Conservation (phyloP, 116 monocot genomes). For the Trichopus zeylanicus region DNA sequence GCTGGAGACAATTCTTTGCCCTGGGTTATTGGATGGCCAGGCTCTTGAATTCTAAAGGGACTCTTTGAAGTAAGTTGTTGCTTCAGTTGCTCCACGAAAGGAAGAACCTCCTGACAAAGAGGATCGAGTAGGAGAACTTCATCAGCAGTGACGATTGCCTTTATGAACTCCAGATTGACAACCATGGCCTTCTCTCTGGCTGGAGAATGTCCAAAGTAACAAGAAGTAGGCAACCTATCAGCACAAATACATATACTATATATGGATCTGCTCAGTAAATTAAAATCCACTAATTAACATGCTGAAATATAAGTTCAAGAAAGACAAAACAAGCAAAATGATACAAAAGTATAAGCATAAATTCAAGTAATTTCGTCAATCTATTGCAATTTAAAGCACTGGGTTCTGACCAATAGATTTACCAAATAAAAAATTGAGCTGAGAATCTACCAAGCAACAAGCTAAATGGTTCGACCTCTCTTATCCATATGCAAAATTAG, state of each 20-base stretch:
- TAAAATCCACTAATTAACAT: not conserved
- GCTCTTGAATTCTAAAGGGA: conserved; percentile 19
- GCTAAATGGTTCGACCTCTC: no score
- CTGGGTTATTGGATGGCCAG: conserved; percentile 4
- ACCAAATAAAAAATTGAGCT: no score
- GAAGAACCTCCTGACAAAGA: conserved; percentile 56
- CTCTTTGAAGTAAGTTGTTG: conserved; percentile 52
- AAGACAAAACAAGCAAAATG: not conserved
- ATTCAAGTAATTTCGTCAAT: no score
- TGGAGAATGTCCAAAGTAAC: conserved; percentile 17
- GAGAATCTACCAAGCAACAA: no score
- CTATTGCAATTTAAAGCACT: no score
- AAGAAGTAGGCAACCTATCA: not conserved
- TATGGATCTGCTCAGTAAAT: no score
- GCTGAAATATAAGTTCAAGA: not conserved
- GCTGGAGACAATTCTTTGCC: conserved; percentile 14
- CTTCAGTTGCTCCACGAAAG: conserved; percentile 81
- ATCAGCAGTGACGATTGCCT: conserved; percentile 84
- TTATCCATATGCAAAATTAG: no score
- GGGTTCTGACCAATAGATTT: no score
- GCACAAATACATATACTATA: not conserved
- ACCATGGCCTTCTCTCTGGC: conserved; percentile 95
- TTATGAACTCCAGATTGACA: conserved; percentile 84
- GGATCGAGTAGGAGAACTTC: conserved; percentile 86
- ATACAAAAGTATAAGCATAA: no score